Base-by-base conservation (phyloP, 306 rosid genomes). In the Inga laurina region DNA sequence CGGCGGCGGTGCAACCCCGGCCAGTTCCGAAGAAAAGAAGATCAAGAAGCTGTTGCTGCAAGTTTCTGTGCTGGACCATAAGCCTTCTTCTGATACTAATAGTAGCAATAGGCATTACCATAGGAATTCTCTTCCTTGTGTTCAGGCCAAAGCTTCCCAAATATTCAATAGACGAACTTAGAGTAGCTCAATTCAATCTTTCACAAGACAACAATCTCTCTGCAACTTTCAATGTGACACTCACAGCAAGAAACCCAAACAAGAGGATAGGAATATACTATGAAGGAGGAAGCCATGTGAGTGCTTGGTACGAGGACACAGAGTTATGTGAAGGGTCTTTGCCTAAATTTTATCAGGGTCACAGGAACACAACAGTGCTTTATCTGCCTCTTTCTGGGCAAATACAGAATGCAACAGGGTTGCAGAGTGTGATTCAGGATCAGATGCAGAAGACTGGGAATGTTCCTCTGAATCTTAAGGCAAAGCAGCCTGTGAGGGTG, bases 291-390 rank as follows among this genome's bases (percentile, higher is more conserved):
- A 95, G 98, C 82, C 84, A 86, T 5, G 88, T 95, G 56, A 89
- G 87, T 76, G 95, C 91, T 65, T 90, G 72, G 88, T 95, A 92
- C 87, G n/a, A 24, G 11, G 90, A 74, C 52, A 90, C 89, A 10
- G 32, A 90, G 74, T 78, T 95, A 2, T 90, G 92, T 46, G 85
- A 89, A 80, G 98, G 97, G 76, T 92, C 94, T 18, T 51, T 95
- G 84, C 97, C 98, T 5, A 89, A 78, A 49, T 95, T 95, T 87
- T 95, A 95, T 73, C 98, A 95, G 64, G 98, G 98, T 15, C 98
- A 93, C 64, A 84, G 67, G 22, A 95, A 93, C 87, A 95, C 88
- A 1, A 95, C 97, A 2, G 90, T 83, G 84, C 88, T 95, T 39
- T 24, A 85, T 66, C 74, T 93, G 30, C 56, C 85, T 7, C 43